Evolutionary conservation across 2,329 filamentous ascomycete genomes (phyloP).

Genomic region (Plectosphaerella sp.): DNA sequence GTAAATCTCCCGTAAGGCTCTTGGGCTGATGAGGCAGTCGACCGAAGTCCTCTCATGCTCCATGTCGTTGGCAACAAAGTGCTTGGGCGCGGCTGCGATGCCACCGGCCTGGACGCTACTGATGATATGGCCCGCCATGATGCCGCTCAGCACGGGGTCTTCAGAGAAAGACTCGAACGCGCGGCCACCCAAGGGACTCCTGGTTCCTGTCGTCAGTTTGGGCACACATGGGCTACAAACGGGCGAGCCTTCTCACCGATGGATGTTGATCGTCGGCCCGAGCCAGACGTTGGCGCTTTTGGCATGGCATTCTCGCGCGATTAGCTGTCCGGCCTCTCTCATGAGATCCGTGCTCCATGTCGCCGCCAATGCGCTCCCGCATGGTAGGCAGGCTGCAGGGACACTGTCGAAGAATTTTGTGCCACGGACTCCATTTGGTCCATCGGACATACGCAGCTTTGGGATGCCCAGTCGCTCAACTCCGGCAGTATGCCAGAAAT

Average conservation of each 20-base stretch:
- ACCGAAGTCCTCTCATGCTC: conserved; percentile 10
- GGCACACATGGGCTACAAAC: neutral
- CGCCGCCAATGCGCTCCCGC: conserved; percentile 51
- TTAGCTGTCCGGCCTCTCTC: conserved; percentile 42
- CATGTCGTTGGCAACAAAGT: conserved; percentile 33
- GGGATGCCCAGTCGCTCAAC: conserved; percentile 8
- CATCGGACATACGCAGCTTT: conserved; percentile 12
- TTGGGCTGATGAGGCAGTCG: conserved; percentile 39
- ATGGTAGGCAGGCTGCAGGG: conserved; percentile 57
- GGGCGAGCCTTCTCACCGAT: conserved; percentile 30
- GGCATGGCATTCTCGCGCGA: conserved; percentile 14
- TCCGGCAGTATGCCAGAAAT: conserved; percentile 13
- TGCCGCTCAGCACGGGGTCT: conserved; percentile 36
- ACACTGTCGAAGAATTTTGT: conserved; percentile 64
- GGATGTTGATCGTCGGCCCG: conserved; percentile 52
- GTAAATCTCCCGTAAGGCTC: conserved; percentile 13
- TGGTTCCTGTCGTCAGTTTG: neutral
- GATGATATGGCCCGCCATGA: conserved; percentile 32
- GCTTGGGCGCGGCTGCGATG: conserved; percentile 31
- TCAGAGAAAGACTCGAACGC: conserved; percentile 38
- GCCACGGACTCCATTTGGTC: conserved; percentile 37
- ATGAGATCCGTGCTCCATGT: conserved; percentile 54
- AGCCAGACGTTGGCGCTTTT: conserved; percentile 71
- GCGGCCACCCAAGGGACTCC: conserved; percentile 37
- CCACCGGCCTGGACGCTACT: conserved; percentile 31